A percentile compares a stretch with the other conserved stretches of the same genome.
These are phyloP conservation scores for Leptographium wingfieldii DNA, from an alignment of 2,329 filamentous ascomycete genomes.

Conservation along the genomic window DNA sequence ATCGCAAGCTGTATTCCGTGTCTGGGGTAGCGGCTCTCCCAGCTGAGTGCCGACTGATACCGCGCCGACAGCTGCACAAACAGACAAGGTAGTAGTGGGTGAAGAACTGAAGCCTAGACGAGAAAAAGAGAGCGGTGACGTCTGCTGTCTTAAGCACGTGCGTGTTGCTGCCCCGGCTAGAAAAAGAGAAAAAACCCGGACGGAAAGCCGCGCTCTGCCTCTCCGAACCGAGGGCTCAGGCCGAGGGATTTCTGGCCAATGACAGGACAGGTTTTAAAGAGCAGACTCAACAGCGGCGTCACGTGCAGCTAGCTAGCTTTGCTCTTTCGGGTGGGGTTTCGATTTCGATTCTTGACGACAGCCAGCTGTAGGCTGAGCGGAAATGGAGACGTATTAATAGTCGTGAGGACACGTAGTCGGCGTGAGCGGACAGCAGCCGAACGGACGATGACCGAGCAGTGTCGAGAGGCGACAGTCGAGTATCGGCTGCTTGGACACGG, in stretches of 20 bases:
- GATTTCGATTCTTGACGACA: neutral
- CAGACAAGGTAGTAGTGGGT: neutral
- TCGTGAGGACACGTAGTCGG: neutral
- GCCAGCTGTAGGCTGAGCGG: neutral
- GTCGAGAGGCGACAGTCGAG: neutral
- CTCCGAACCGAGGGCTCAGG: slow-evolving; percentile 2
- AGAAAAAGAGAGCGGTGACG: neutral
- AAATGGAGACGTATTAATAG: neutral
- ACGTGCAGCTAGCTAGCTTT: neutral
- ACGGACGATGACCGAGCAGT: neutral
- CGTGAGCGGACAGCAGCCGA: neutral
- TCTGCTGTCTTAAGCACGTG: neutral
- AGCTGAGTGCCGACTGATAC: too few relatives aligned
- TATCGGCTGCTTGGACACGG: neutral
- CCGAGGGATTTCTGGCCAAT: slow-evolving; percentile 9
- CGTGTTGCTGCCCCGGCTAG: neutral
- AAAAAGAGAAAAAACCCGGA: neutral
- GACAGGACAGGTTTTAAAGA: slow-evolving; percentile 9
- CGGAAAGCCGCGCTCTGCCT: neutral
- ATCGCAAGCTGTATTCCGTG: neutral
- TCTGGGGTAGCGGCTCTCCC: neutral
- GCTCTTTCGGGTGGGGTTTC: too few relatives aligned
- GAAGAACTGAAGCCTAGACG: neutral
- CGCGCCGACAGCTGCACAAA: neutral
- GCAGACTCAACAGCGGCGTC: neutral